Evolutionary conservation across 2,329 filamentous ascomycete species (phyloP).

Genomic region (Periconia macrospinosa): DNA sequence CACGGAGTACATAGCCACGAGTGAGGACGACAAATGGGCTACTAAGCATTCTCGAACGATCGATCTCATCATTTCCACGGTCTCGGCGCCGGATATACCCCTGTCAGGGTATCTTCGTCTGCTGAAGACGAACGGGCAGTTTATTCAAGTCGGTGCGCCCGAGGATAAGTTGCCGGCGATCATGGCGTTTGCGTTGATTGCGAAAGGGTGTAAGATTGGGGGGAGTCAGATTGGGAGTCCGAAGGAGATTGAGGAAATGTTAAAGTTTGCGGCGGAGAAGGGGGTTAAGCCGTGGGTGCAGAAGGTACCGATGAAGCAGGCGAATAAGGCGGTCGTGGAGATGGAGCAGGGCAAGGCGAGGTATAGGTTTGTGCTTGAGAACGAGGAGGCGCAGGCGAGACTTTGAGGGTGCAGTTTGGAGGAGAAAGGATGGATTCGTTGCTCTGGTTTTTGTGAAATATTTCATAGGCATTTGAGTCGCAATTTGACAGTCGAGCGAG

Average conservation of each 20-base stretch:
- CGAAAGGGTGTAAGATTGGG: conserved; percentile 54
- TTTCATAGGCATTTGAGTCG: too few species aligned
- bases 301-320: conserved; percentile 57
- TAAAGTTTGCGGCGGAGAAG: conserved; percentile 61
- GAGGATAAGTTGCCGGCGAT: conserved; percentile 60
- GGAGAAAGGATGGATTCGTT: too few species aligned
- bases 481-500: too few species aligned
- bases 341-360: conserved; percentile 59
- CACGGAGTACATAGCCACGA: conserved; percentile 66
- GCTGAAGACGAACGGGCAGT: conserved; percentile 61
- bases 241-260: conserved; percentile 62
- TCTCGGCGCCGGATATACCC: conserved; percentile 64
- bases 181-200: conserved; percentile 61
- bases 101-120: conserved; percentile 64
- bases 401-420: not conserved
- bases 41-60: conserved; percentile 61
- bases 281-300: conserved; percentile 65
- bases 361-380: conserved; percentile 44
- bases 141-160: conserved; percentile 70
- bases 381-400: conserved; percentile 15
- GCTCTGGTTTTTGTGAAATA: too few species aligned
- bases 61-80: conserved; percentile 63
- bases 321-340: conserved; percentile 59
- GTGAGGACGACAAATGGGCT: conserved; percentile 61
- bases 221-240: conserved; percentile 57